Evolutionary conservation across 495 filamentous ascomycete species (phyloP).

Genomic region (Clavariopsis aquatica): DNA sequence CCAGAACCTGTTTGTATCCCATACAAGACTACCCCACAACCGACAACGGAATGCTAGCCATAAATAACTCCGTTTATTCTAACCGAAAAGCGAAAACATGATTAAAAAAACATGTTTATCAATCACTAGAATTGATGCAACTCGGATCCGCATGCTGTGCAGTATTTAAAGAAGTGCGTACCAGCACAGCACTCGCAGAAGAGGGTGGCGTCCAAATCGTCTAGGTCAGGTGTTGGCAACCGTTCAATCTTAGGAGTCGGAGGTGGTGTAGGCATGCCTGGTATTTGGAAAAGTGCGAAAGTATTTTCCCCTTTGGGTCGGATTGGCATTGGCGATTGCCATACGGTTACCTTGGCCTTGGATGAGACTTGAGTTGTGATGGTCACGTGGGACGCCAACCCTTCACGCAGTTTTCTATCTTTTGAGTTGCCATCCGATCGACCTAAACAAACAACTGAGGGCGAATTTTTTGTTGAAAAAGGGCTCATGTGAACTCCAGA

Average conservation of each 20-base stretch:
- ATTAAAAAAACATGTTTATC: not conserved
- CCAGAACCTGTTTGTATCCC: not conserved
- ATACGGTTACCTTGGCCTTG: slow-evolving; percentile 2
- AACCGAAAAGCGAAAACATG: not conserved
- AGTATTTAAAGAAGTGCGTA: slow-evolving; percentile 19
- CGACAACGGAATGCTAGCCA: not conserved
- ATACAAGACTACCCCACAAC: not conserved
- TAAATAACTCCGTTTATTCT: not conserved
- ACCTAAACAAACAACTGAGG: not conserved
- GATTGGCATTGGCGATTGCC: not conserved
- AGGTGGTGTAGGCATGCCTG: slow-evolving; percentile 29
- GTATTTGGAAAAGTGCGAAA: not conserved
- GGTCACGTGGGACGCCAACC: not conserved
- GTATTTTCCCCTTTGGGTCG: not conserved
- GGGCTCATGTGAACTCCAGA: not conserved
- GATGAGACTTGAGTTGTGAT: not conserved
- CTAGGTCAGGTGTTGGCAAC: slow-evolving; percentile 39
- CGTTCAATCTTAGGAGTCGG: slow-evolving; percentile 34
- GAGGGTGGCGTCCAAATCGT: slow-evolving; percentile 18
- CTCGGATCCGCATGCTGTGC: slow-evolving; percentile 18
- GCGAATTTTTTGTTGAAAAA: not conserved
- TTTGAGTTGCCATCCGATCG: not conserved
- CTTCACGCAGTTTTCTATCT: not conserved
- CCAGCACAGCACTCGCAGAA: slow-evolving; percentile 38
- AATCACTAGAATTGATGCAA: not conserved